Evolutionary conservation across 1,284 basidiomycete genomes (phyloP).

Genomic region (Chalciporus sp.): DNA sequence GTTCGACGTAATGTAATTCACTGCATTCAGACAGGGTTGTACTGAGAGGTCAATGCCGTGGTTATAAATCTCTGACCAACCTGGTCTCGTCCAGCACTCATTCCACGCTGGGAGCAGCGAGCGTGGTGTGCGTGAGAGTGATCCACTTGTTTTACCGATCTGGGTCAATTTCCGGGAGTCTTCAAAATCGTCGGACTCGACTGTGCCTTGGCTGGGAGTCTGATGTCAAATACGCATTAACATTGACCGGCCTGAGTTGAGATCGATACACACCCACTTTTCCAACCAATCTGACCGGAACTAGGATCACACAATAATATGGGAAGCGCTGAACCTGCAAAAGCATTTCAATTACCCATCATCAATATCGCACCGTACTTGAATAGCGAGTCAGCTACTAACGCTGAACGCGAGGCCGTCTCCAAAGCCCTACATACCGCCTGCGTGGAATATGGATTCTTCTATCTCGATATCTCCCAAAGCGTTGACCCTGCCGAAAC

Average conservation of each 20-base stretch:
- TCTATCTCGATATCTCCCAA: constrained; percentile 75
- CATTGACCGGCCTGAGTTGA: too few relatives aligned
- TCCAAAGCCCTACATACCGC: constrained; percentile 70
- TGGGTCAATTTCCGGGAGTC: neutral
- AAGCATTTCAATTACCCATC: constrained; percentile 42
- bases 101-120: too few relatives aligned
- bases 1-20: constrained; percentile 4
- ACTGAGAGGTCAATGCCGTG: neutral
- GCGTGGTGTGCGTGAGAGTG: neutral
- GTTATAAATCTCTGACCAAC: too few relatives aligned
- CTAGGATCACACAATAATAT: constrained; percentile 9
- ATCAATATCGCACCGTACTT: constrained; percentile 58
- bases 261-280: neutral
- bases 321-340: neutral
- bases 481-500: constrained; percentile 60
- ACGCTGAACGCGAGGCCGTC: constrained; percentile 37
- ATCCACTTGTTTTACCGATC: neutral
- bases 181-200: too few relatives aligned
- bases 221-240: too few relatives aligned
- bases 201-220: too few relatives aligned
- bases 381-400: constrained; percentile 20
- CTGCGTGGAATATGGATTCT: constrained; percentile 81
- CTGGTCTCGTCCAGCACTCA: too few relatives aligned
- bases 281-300: neutral
- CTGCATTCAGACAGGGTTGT: neutral